Evolutionary conservation across 495 filamentous ascomycete genomes (phyloP), one percentile per base, ranked within the genome.

Genomic region (Coniosporium apollinis): DNA sequence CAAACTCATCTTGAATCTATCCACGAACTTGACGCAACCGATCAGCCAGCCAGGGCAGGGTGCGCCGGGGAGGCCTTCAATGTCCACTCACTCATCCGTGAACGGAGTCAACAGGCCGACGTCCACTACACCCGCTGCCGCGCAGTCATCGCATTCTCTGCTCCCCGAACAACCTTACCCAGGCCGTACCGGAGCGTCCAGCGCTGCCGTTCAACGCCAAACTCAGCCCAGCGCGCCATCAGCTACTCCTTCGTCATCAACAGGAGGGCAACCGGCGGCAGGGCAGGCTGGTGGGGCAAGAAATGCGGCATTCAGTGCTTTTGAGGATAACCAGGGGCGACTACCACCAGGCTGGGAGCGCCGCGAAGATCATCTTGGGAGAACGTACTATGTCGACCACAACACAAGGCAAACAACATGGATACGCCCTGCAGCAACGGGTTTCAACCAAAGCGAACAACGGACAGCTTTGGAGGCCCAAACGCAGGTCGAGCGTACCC

Each of bases 321-420:
- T 97, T 51, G 87, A 94, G 60, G 89, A 97, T 52, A 72, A 76
- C 22, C 85, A 93, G 52, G 89, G 89, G 30, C 75, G 87, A 51
- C 59, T 97, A 42, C 89, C 89, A 15, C 74, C 79, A 33, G 89
- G 89, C 22, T 97, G 91, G 87, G 89, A 97, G 56, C 72, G 91
- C 31, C 71, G 89, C 28, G 89, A 96, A 52, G 89, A 97, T 57
- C 85, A 96, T 49, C 60, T 97, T 25, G 91, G 91, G 36, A 75
- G 89, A 47, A 96, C 86, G n/a, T 97, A 97, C 52, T 97, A 97
- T 57, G 89, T 97, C 21, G 89, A 97, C 54, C 89, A 97, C 56
- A 97, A 97, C 54, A 92, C 87, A 4, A 69, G 89, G 43, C 85
- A 86, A 31, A 97, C 89, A 8, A 97, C 87, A 33, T 97, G 89